These are phyloP conservation scores for Trichoderma sp. DNA, from an alignment of 2,329 filamentous ascomycete genomes.

Conservation along the genomic window DNA sequence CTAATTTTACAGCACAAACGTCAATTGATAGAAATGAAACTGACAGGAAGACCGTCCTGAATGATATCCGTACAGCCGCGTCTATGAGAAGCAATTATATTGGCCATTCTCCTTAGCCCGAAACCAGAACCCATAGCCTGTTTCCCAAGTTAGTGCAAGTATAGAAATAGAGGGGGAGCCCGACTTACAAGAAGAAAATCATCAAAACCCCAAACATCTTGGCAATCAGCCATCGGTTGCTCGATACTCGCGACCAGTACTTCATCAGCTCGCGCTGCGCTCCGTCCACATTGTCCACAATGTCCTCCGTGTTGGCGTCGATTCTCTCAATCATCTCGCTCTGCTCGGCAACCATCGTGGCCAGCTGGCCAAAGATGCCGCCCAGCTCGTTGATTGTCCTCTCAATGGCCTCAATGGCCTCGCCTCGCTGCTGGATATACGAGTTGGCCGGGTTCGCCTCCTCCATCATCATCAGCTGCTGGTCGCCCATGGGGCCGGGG, in stretches of 20 bases:
- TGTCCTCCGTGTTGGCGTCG: conserved; percentile 95
- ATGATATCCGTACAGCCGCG: conserved; percentile 18
- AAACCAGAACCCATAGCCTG: conserved; percentile 46
- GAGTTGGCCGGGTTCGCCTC: conserved; percentile 83
- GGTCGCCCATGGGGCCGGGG: conserved; percentile 63
- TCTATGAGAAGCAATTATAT: conserved; percentile 4
- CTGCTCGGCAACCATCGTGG: conserved; percentile 96
- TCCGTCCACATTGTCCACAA: conserved; percentile 97
- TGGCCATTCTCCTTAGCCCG: conserved; percentile 34
- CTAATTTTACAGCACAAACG: conserved; percentile 18
- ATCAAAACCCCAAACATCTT: conserved; percentile 81
- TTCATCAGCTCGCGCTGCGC: conserved; percentile 94
- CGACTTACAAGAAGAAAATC: conserved; percentile 77
- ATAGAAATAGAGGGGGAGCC: neutral
- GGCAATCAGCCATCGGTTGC: conserved; percentile 92
- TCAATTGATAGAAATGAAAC: neutral
- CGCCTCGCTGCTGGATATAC: conserved; percentile 90
- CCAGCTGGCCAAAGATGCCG: conserved; percentile 87
- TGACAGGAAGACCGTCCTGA: neutral
- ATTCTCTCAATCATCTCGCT: conserved; percentile 97
- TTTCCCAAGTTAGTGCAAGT: conserved; percentile 22
- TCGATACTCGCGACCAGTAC: conserved; percentile 92
- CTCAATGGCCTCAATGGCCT: conserved; percentile 96
- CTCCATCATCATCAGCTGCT: conserved; percentile 89
- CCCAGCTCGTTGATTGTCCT: conserved; percentile 92